Evolutionary conservation across 805 yeast genomes (phyloP), one percentile per base, ranked within the genome.

Genomic region (Lipomyces yamadae): DNA sequence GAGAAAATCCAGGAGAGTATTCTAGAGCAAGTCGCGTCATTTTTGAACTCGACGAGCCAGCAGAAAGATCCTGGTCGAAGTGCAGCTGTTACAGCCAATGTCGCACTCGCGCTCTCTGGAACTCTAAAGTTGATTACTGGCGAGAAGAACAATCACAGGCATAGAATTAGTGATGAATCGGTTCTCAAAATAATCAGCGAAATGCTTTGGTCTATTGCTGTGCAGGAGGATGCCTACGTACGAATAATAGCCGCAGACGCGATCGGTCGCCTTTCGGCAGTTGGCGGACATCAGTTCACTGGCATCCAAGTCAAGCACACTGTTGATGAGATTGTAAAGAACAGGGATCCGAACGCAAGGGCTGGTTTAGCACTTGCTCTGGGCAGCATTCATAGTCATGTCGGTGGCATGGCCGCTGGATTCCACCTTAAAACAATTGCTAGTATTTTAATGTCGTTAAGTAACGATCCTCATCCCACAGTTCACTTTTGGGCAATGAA

Each of bases 1-100:
- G 78, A 85, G 3, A 90, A 91, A 68, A 89, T 95, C 62, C 98
- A 94, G 74, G 88, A 89, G 65, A 92, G 98, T 0, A 81, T 95
- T n/a, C 77, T 95, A 29, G 98, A 94, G 73, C 90, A 88, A 62
- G 77, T 95, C 68, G 83, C 92, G 70, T 80, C 88, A 2, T 81
- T 83, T 18, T 68, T 88, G 50, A 72, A 48, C 79, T 84, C 58
- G 80, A 85, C 35, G 78, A 82, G 48, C 11, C 52, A 62, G 48
- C 48, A 56, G 37, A 72, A 78, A 70, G 56, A 75, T 73, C 78
- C 76, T 1, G 73, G 79, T 6, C 77, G 82, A 48, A 75, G 76
- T 18, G 75, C 76, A 0, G 90, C 93, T 0, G 81, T 89, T 7
- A 76, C 83, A 0, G 80, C 88, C 3, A 93, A 93, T 73, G 76